phyloP scores from a whole-genome alignment of 2,329 filamentous ascomycete genomes.

The Diaporthe sp. region DNA sequence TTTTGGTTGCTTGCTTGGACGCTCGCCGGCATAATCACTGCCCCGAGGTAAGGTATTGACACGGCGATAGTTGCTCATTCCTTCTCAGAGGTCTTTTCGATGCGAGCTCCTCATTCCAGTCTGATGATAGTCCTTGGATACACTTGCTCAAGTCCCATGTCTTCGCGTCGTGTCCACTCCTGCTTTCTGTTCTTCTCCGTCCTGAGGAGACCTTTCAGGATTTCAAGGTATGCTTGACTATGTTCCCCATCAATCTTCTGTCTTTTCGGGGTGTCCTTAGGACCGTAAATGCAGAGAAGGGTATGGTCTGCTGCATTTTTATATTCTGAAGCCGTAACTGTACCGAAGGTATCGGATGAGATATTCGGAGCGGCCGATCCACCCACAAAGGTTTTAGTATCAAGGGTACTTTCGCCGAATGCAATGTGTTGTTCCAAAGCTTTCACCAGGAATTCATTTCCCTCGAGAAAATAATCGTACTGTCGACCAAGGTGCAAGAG shows the following conservation, averaged over 20 bases:
- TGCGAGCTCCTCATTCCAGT: background rate
- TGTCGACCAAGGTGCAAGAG: background rate
- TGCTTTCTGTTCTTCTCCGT: background rate
- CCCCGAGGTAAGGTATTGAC: background rate
- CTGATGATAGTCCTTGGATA: background rate
- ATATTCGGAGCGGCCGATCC: background rate
- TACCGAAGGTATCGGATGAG: too few species aligned
- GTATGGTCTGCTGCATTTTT: background rate
- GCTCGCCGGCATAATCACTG: background rate
- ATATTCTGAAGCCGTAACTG: background rate
- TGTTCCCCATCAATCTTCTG: background rate
- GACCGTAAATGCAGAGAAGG: background rate
- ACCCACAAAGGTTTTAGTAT: background rate
- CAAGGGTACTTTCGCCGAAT: background rate
- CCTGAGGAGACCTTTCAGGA: background rate
- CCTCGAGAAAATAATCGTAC: background rate
- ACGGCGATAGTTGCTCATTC: background rate
- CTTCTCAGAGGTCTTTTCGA: background rate
- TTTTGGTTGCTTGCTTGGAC: too few species aligned
- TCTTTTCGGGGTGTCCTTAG: too few species aligned
- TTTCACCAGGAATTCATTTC: background rate
- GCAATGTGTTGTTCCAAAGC: background rate
- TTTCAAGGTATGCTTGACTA: background rate
- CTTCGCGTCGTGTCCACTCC: background rate
- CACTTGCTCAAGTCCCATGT: background rate